phyloP scores from a whole-genome alignment of 306 rosid species.

The Senna tora region DNA sequence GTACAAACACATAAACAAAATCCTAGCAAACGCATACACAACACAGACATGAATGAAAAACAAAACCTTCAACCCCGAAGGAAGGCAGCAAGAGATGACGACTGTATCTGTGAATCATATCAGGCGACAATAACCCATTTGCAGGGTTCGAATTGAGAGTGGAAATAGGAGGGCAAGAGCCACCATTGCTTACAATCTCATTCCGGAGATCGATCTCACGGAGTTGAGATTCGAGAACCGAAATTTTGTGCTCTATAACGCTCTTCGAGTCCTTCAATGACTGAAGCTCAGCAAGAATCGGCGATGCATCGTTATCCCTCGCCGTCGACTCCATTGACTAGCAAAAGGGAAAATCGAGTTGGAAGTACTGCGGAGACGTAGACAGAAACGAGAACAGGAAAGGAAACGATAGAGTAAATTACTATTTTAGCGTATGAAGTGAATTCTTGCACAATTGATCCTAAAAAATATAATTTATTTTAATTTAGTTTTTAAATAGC shows the following conservation, averaged over 20 bases:
- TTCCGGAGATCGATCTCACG: conserved; percentile 45
- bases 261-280: conserved; percentile 54
- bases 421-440: no score
- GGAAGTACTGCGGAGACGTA: no score
- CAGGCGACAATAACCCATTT: conserved; percentile 58
- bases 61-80: conserved; percentile 82
- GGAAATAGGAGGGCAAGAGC: conserved; percentile 42
- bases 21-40: background rate
- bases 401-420: no score
- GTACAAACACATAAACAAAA: background rate
- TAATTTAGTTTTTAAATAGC: no score
- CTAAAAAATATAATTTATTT: no score
- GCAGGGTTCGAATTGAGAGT: conserved; percentile 31
- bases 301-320: conserved; percentile 41
- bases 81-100: conserved; percentile 95
- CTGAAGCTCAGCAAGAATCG: conserved; percentile 60
- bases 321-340: conserved; percentile 46
- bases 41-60: background rate
- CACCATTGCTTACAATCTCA: conserved; percentile 46
- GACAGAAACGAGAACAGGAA: background rate
- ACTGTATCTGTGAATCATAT: conserved; percentile 88
- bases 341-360: background rate
- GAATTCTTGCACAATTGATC: no score
- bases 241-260: conserved; percentile 63
- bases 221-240: conserved; percentile 69